A percentile compares a stretch with the other conserved stretches of the same genome.
Evolutionary conservation across 805 yeast genomes (phyloP).

Genomic region (Zygotorulaspora florentina): DNA sequence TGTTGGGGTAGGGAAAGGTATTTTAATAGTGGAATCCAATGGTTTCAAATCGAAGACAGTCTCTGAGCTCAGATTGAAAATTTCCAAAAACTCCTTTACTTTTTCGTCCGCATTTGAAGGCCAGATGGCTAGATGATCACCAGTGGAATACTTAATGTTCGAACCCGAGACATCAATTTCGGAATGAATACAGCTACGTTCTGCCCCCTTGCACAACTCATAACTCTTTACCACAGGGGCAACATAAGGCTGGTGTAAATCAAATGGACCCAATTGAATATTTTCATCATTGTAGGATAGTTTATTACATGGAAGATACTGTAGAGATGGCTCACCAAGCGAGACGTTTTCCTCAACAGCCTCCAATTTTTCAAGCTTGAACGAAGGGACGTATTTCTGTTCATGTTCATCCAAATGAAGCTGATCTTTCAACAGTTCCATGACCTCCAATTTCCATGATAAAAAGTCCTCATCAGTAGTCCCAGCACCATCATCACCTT

Average conservation of each 20-base stretch:
- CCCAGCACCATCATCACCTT: constrained; percentile 94
- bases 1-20: constrained; percentile 73
- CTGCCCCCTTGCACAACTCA: constrained; percentile 63
- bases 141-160: constrained; percentile 81
- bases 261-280: constrained; percentile 67
- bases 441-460: constrained; percentile 81
- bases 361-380: constrained; percentile 41
- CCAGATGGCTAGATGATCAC: constrained; percentile 95
- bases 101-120: constrained; percentile 82
- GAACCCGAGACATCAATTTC: constrained; percentile 79
- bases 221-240: constrained; percentile 58
- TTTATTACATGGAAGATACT: constrained; percentile 42
- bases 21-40: constrained; percentile 61
- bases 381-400: constrained; percentile 68
- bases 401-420: constrained; percentile 77
- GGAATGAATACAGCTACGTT: constrained; percentile 82
- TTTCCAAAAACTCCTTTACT: constrained; percentile 58
- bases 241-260: constrained; percentile 74
- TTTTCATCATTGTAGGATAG: constrained; percentile 36
- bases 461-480: constrained; percentile 93
- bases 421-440: constrained; percentile 59
- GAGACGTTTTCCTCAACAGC: constrained; percentile 43
- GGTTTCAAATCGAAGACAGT: constrained; percentile 60
- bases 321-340: constrained; percentile 76
- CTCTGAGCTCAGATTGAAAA: constrained; percentile 55